Evolutionary conservation across 257 asterid genomes (phyloP), one percentile per base, ranked within the genome.

Genomic region (Catharanthus roseus): DNA sequence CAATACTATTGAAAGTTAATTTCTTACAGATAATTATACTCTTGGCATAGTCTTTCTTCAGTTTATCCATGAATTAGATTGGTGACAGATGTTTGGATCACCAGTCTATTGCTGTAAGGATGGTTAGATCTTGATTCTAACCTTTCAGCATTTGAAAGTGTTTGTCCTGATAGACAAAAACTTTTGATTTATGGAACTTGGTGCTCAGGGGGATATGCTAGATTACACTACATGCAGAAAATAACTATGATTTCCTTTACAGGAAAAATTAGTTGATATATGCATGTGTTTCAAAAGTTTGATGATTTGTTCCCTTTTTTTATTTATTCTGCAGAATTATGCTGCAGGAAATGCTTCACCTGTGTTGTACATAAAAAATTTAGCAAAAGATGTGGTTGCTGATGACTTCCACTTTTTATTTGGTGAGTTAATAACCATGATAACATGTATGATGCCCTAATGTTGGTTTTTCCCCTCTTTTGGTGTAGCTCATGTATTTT

Each of bases 351-450:
- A 88, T 81, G 96, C 97, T 66, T 85, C 90, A 71, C 79, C 88
- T 34, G 89, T 89, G 47, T 65, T 93, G 84, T 93, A 93, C 79
- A 76, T 86, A 58, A 93, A 93, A 85, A 93, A 93, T 83, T 83
- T 93, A 85, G 93, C 93, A 19, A 93, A 89, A 74, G 99, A 93
- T 78, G 97, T 91, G 74, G 86, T 80, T 71, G 85, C 79, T 66
- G 96, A 91, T 62, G 99, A 93, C 78, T 82, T 93, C 79, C 89
- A 84, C 85, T 88, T 81, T 62, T 69, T 91, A 72, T 91, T 93
- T 83, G 97, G 97, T 90, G 82, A 84, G 95, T 75, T 31, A 21
- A n/a, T 41, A 58, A 47, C 73, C 74, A 58, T 34, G 18, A 29
- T 56, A 33, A 19, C 53, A 6, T 55, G 28, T 60, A 18, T 70